Percentiles rank a stretch among this genome's conserved stretches.
These are phyloP conservation scores for Fraxinus sp. DNA, from an alignment of 305 asterid genomes.

Conservation along the genomic window DNA sequence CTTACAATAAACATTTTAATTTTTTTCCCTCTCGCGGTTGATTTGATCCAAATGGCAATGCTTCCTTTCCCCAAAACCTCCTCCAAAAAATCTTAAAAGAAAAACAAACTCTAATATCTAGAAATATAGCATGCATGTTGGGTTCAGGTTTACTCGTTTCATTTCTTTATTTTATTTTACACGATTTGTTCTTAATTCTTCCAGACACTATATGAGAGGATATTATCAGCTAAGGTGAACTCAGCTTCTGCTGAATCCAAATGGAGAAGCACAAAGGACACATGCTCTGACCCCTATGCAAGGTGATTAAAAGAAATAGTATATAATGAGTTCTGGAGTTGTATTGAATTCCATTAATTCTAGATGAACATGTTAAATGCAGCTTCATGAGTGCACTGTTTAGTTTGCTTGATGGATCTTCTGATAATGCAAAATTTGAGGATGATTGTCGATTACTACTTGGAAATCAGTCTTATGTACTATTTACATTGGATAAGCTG, in stretches of 20 bases:
- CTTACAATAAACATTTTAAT: too few species aligned
- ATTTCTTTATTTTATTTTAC: not conserved
- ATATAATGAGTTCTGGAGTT: slow-evolving; percentile 19
- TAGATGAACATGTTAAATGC: slow-evolving; percentile 30
- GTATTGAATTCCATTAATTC: slow-evolving; percentile 22
- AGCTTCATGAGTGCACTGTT: slow-evolving; percentile 90
- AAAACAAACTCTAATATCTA: not conserved
- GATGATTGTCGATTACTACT: slow-evolving; percentile 92
- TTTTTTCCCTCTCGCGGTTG: not conserved
- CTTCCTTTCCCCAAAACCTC: not conserved
- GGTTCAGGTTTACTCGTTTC: slow-evolving; percentile 4
- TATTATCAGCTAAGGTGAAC: slow-evolving; percentile 67
- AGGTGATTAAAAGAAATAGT: slow-evolving; percentile 36
- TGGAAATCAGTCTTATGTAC: slow-evolving; percentile 92
- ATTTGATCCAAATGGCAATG: not conserved
- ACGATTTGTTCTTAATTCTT: slow-evolving; percentile 10
- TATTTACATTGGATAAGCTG: slow-evolving; percentile 94
- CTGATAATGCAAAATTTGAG: slow-evolving; percentile 90
- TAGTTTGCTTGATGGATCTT: slow-evolving; percentile 94
- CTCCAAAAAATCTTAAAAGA: not conserved
- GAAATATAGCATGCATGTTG: not conserved
- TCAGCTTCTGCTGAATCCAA: slow-evolving; percentile 53
- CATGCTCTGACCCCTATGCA: slow-evolving; percentile 54
- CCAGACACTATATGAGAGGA: slow-evolving; percentile 68
- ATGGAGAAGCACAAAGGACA: slow-evolving; percentile 59